Base-by-base conservation (phyloP, 2,329 filamentous ascomycete genomes). In the Westerdykella aurantiaca region DNA sequence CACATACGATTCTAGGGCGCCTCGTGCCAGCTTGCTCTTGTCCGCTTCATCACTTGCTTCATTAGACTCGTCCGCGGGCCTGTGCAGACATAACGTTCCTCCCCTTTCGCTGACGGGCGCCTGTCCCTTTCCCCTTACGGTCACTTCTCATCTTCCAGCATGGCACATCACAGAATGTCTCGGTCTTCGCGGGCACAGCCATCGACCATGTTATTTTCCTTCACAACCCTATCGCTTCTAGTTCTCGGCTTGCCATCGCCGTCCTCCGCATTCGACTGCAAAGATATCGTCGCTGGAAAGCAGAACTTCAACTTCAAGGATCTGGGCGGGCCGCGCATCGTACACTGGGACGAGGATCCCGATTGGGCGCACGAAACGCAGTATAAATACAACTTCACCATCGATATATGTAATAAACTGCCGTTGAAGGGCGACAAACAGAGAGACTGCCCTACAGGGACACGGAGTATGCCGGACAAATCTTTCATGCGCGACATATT, bases 301-400 rank as follows among this genome's bases (percentile, higher is more conserved):
- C 73, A 78, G 47, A 73, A 70, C 23, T 90, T 85, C 66, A 75
- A 89, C 66, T 72, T 91, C 23, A 71, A 72, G 21, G 66, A 73
- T 50, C 76, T 90, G 6, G 73, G 70, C 5, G 86, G 85, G 1
- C 82, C 84, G 29, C 84, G 85, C 63, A 79, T 81, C 0, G 81
- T 88, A 31, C 75, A 87, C 57, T 73, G 73, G 53, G 72, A 74
- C 50, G 67, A 75, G 29, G 62, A 71, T 12, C 57, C 63, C 5
- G 62, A 69, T 16, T 45, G 63, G 7, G 59, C 58, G 6, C 74
- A 75, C 16, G 75, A 72, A 13, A 72, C 73, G 13, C 72, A 79
- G 22, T 74, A 73, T 47, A 93, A 93, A 66, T 88, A 82, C 21
- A 91, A 87, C 35, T 94, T 88, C 66, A 90, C 86, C 1, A 63